Percentiles rank a stretch among this genome's conserved stretches.
Evolutionary conservation across 345 rosid genomes (phyloP).

Genomic region (Brassica juncea): DNA sequence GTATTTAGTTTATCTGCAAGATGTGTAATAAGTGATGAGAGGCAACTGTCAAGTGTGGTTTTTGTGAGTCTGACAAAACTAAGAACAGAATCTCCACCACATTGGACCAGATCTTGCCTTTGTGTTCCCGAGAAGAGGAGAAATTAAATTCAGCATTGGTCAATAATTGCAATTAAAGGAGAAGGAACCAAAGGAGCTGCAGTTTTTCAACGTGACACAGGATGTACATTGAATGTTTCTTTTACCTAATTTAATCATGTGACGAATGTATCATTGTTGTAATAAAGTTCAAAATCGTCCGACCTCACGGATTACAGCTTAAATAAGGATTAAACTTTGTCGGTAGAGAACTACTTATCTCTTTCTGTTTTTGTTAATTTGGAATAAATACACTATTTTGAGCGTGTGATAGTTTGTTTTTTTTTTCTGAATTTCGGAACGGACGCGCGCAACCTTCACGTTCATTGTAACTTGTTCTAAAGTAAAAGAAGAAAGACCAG

Average conservation of each 20-base stretch:
- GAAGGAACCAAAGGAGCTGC: slow-evolving; percentile 7
- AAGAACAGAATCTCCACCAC: slow-evolving; percentile 19
- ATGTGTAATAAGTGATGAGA: slow-evolving; percentile 29
- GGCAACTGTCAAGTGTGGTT: slow-evolving; percentile 1
- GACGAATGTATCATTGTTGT: not conserved
- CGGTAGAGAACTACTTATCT: slow-evolving; percentile 20
- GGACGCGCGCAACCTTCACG: slow-evolving; percentile 25
- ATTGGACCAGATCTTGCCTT: slow-evolving; percentile 33
- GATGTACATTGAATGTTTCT: slow-evolving; percentile 19
- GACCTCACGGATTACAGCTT: not conserved
- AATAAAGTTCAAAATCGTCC: not conserved
- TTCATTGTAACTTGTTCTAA: slow-evolving; percentile 21
- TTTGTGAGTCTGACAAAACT: slow-evolving; percentile 30
- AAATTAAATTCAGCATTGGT: slow-evolving; percentile 8
- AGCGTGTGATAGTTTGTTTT: slow-evolving; percentile 18
- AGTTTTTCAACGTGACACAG: slow-evolving; percentile 17
- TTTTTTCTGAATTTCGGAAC: not conserved
- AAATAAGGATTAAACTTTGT: slow-evolving; percentile 10
- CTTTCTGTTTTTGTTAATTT: slow-evolving; percentile 18
- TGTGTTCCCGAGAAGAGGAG: slow-evolving; percentile 26
- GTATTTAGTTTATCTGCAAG: slow-evolving; percentile 36
- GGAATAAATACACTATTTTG: slow-evolving; percentile 1
- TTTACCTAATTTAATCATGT: slow-evolving; percentile 9
- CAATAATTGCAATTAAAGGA: slow-evolving; percentile 34
- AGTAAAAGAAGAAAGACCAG: not conserved